Conservation (phyloP, 1,139 yeast species). For the Taphrina communis region DNA sequence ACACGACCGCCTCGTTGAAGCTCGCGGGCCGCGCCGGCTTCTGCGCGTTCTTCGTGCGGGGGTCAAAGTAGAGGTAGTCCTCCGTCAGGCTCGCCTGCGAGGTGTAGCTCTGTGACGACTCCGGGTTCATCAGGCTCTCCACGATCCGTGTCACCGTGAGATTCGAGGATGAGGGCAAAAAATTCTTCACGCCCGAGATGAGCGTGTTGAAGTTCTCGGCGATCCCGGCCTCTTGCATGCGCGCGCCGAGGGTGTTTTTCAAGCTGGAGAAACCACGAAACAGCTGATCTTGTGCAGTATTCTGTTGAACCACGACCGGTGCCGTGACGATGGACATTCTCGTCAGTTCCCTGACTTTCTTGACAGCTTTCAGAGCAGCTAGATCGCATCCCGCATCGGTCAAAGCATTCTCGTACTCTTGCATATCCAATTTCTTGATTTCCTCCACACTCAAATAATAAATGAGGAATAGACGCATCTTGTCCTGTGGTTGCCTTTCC, state of each 20-base stretch:
- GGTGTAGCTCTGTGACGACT: constrained; percentile 25
- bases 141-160: constrained; percentile 89
- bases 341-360: constrained; percentile 75
- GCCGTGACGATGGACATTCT: constrained; percentile 60
- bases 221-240: constrained; percentile 58
- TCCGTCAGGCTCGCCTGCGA: constrained; percentile 60
- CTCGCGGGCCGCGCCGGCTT: constrained; percentile 61
- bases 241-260: constrained; percentile 54
- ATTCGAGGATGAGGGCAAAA: constrained; percentile 84
- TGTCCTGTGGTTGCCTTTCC: constrained; percentile 67
- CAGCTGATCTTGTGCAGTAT: constrained; percentile 51
- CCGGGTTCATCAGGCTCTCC: constrained; percentile 63
- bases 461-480: constrained; percentile 83
- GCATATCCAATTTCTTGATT: constrained; percentile 65
- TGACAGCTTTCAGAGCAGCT: constrained; percentile 70
- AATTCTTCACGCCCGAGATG: constrained; percentile 83
- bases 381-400: constrained; percentile 67
- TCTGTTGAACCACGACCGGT: constrained; percentile 35
- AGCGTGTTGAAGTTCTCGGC: constrained; percentile 91
- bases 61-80: constrained; percentile 88
- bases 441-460: constrained; percentile 63
- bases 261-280: constrained; percentile 75
- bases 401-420: constrained; percentile 70
- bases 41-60: constrained; percentile 71
- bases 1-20: constrained; percentile 84